Conservation (phyloP, 1,284 basidiomycete genomes). For the Cryptococcus sp. region DNA sequence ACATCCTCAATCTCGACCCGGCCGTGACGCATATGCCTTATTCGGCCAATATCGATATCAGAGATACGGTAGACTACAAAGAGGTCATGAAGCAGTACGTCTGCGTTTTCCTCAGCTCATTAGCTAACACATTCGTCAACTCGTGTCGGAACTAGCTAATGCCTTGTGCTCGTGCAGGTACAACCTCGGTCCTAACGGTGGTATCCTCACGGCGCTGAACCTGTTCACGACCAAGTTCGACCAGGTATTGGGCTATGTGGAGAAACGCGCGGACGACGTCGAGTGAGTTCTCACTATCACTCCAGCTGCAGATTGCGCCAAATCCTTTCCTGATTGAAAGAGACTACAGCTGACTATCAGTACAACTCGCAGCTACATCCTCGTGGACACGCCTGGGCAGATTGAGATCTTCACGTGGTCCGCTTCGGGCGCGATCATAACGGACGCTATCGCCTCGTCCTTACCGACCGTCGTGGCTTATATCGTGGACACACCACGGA, state of each 20-base stretch:
- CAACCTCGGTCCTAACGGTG: conserved; percentile 96
- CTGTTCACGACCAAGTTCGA: conserved; percentile 99
- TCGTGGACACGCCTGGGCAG: conserved; percentile 97
- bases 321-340: neutral
- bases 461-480: conserved; percentile 95
- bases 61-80: conserved; percentile 95
- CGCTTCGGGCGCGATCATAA: conserved; percentile 97
- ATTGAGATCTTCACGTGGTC: conserved; percentile 99
- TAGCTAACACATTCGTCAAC: too few species aligned
- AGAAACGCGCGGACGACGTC: conserved; percentile 82
- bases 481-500: conserved; percentile 95
- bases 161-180: conserved; percentile 63
- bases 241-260: conserved; percentile 88
- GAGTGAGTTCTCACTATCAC: conserved; percentile 63
- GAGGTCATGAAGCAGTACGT: conserved; percentile 99
- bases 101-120: too few species aligned
- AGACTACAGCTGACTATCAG: neutral
- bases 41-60: conserved; percentile 95
- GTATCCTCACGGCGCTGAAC: conserved; percentile 94
- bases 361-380: conserved; percentile 76
- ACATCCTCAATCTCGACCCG: conserved; percentile 96
- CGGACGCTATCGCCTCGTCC: conserved; percentile 91
- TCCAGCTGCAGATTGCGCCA: neutral
- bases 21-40: conserved; percentile 89
- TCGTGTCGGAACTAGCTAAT: conserved; percentile 6